Evolutionary conservation across 345 rosid species (phyloP).

Genomic region (Chamaenerion angustifolium): DNA sequence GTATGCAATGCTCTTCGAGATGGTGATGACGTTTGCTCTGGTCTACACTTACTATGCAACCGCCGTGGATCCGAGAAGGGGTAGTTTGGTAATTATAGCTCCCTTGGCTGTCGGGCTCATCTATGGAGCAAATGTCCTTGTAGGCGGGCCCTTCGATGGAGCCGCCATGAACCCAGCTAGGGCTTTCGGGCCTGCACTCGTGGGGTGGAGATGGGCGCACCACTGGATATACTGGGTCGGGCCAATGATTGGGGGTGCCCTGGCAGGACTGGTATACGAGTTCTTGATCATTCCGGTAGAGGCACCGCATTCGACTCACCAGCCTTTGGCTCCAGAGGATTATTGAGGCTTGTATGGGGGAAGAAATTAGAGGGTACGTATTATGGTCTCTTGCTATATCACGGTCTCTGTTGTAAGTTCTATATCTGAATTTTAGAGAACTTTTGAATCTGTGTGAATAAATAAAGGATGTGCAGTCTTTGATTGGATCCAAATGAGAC

Average conservation of each 20-base stretch:
- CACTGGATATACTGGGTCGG: slow-evolving; percentile 50
- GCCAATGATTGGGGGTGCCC: slow-evolving; percentile 30
- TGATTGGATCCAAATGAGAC: too few relatives aligned
- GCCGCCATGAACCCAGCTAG: slow-evolving; percentile 39
- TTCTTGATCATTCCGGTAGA: slow-evolving; percentile 37
- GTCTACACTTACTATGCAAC: slow-evolving; percentile 32
- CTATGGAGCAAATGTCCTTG: slow-evolving; percentile 26
- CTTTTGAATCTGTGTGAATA: too few relatives aligned
- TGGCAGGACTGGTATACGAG: slow-evolving; percentile 39
- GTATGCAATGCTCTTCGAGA: slow-evolving; percentile 27
- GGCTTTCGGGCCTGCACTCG: slow-evolving; percentile 33
- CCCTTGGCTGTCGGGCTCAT: slow-evolving; percentile 33
- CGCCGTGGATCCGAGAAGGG: slow-evolving; percentile 29
- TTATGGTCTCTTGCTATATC: too few relatives aligned
- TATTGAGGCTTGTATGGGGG: slow-evolving; percentile 17
- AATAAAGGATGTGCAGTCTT: slow-evolving; percentile 25
- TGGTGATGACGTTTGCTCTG: slow-evolving; percentile 30
- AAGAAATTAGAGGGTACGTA: neutral
- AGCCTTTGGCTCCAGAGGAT: slow-evolving; percentile 67
- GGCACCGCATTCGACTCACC: slow-evolving; percentile 35
- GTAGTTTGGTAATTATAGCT: slow-evolving; percentile 33
- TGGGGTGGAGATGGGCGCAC: slow-evolving; percentile 39
- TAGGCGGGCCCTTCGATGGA: slow-evolving; percentile 37
- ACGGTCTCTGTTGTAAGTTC: neutral
- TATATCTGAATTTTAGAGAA: neutral